Evolutionary conservation across 2,329 filamentous ascomycete genomes (phyloP).

Genomic region (Ophiostoma triangulosporum): DNA sequence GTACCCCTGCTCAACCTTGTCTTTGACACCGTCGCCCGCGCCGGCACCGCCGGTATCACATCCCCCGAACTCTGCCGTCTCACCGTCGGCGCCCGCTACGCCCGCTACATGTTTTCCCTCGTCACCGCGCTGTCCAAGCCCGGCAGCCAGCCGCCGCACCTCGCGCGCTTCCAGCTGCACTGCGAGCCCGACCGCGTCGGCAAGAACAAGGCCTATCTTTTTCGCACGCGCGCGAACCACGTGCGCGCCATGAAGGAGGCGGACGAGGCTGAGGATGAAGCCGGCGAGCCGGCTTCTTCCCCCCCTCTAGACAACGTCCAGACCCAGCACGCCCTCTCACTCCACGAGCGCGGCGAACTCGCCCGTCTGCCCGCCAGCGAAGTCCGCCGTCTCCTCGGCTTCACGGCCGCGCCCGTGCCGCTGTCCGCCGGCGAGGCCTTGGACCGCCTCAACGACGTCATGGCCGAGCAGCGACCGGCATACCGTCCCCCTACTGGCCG

Average conservation of each 20-base stretch:
- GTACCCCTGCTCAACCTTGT: slow-evolving; percentile 20
- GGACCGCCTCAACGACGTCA: neutral
- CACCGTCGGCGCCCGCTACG: slow-evolving; percentile 24
- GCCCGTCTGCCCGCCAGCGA: neutral
- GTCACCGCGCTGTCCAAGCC: slow-evolving; percentile 20
- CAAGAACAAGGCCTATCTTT: slow-evolving; percentile 30
- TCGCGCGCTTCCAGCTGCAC: slow-evolving; percentile 26
- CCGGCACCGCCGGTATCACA: slow-evolving; percentile 21
- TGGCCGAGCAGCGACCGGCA: neutral
- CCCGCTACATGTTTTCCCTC: slow-evolving; percentile 22
- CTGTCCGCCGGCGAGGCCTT: neutral
- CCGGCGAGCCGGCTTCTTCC: too few relatives aligned
- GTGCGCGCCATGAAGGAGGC: neutral
- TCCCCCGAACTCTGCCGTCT: slow-evolving; percentile 24
- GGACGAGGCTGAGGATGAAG: too few relatives aligned
- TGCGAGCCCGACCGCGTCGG: slow-evolving; percentile 25
- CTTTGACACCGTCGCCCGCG: slow-evolving; percentile 22
- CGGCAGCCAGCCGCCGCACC: slow-evolving; percentile 26
- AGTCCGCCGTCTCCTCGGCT: neutral
- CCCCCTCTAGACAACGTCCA: too few relatives aligned
- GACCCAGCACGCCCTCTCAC: neutral
- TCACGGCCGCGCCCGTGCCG: neutral
- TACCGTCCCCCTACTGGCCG: neutral
- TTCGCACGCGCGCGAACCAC: slow-evolving; percentile 13
- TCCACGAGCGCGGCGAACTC: neutral